phyloP scores from a whole-genome alignment of 306 rosid species.

The Lathyrus tuberosus region DNA sequence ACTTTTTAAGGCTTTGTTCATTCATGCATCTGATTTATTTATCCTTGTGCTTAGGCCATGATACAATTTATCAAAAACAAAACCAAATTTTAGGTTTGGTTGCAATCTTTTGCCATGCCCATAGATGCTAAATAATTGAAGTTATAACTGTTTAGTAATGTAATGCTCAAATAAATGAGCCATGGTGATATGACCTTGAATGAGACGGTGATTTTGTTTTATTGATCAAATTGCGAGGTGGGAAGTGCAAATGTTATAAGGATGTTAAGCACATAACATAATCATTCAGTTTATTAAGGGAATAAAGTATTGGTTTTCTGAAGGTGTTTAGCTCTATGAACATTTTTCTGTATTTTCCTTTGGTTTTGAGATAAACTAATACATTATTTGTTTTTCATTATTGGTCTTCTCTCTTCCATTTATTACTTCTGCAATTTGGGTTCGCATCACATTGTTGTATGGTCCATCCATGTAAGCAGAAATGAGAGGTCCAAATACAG shows the following conservation, averaged over 20 bases:
- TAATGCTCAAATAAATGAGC: not conserved
- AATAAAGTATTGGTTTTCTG: not conserved
- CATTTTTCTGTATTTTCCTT: not conserved
- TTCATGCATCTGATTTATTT: not conserved
- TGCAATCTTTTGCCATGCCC: not conserved
- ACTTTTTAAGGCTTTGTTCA: not conserved
- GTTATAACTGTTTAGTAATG: not conserved
- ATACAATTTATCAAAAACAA: not conserved
- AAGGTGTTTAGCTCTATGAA: too few species aligned
- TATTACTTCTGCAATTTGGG: not conserved
- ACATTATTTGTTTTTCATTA: not conserved
- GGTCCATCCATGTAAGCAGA: too few species aligned
- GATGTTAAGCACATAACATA: too few species aligned
- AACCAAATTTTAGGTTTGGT: not conserved
- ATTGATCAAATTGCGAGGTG: not conserved
- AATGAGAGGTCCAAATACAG: too few species aligned
- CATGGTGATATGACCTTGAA: not conserved
- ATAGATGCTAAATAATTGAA: not conserved
- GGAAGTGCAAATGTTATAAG: not conserved
- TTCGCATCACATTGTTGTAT: too few species aligned
- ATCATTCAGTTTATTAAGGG: not conserved
- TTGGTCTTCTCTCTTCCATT: not conserved
- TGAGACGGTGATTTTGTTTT: not conserved
- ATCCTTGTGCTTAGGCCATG: not conserved
- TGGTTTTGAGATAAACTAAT: not conserved